phyloP scores from a whole-genome alignment of 1,284 basidiomycete genomes.

The Vanrija pseudolonga region DNA sequence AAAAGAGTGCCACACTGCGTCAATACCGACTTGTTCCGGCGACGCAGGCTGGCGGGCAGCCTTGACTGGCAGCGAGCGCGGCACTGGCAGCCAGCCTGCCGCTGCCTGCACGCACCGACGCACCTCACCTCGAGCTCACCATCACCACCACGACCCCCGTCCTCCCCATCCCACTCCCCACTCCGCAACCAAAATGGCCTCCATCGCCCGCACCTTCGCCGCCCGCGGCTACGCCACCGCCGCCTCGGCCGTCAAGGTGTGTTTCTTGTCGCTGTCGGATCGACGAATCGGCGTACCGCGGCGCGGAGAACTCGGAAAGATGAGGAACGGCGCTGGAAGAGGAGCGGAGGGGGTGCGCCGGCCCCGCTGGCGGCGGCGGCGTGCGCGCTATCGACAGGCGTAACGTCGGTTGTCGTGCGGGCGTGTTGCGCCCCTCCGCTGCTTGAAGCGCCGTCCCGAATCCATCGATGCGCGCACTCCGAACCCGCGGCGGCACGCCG shows the following conservation, averaged over 20 bases:
- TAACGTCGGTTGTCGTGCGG: too few species aligned
- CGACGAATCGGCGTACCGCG: neutral
- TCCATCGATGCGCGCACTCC: neutral
- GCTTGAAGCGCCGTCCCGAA: neutral
- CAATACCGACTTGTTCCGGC: too few species aligned
- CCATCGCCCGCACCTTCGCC: conserved; percentile 38
- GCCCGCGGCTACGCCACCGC: conserved; percentile 48
- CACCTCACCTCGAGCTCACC: neutral
- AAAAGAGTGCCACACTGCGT: too few species aligned
- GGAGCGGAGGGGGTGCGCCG: neutral
- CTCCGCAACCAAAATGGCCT: conserved; percentile 40
- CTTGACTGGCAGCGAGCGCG: neutral
- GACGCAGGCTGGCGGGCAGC: neutral
- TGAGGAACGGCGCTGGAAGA: too few species aligned
- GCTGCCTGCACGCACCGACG: neutral
- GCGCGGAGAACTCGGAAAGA: neutral
- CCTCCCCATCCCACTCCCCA: conserved; percentile 11
- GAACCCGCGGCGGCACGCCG: neutral
- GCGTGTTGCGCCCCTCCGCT: neutral
- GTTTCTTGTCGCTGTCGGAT: conserved; percentile 8
- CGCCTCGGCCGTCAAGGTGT: conserved; percentile 44
- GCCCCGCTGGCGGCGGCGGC: neutral
- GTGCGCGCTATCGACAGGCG: neutral
- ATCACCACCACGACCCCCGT: conserved; percentile 7
- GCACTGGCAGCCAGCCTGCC: neutral